These are phyloP conservation scores for Lotus japonicus DNA, from an alignment of 306 rosid species.

Conservation along the genomic window DNA sequence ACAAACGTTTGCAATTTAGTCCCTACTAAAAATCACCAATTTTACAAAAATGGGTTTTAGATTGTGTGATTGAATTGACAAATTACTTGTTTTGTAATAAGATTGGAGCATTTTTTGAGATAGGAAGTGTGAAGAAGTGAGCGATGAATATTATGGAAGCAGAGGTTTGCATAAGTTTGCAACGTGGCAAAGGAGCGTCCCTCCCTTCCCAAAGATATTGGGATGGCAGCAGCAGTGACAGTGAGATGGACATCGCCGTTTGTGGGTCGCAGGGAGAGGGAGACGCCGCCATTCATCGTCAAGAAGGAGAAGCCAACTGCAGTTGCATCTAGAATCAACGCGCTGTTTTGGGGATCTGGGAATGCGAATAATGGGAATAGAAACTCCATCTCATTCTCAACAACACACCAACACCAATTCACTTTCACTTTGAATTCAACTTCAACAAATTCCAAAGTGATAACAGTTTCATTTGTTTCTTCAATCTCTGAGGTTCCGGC, in stretches of 20 bases:
- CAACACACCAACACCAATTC: slow-evolving; percentile 32
- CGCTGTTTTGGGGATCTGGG: slow-evolving; percentile 62
- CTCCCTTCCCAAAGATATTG: neutral
- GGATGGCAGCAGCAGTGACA: neutral
- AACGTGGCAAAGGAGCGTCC: neutral
- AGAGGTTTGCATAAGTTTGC: neutral
- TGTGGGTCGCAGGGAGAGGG: neutral
- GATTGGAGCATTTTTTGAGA: too few relatives aligned
- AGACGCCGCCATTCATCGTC: too few relatives aligned
- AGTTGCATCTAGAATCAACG: slow-evolving; percentile 26
- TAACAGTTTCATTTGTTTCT: slow-evolving; percentile 53
- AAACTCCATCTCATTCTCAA: slow-evolving; percentile 17
- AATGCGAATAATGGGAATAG: slow-evolving; percentile 12
- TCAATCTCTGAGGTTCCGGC: slow-evolving; percentile 71
- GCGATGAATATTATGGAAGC: too few relatives aligned
- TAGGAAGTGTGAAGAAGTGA: too few relatives aligned
- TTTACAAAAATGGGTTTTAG: too few relatives aligned
- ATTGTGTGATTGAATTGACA: too few relatives aligned
- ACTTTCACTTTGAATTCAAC: slow-evolving; percentile 28
- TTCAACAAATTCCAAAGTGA: neutral
- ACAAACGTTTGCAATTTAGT: too few relatives aligned
- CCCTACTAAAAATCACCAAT: too few relatives aligned
- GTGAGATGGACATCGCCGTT: neutral
- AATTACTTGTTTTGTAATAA: too few relatives aligned
- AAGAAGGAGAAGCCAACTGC: neutral